Percentiles rank a stretch among this genome's conserved stretches.
Evolutionary conservation across 2,329 filamentous ascomycete genomes (phyloP).

Genomic region (Penicillium sp.): DNA sequence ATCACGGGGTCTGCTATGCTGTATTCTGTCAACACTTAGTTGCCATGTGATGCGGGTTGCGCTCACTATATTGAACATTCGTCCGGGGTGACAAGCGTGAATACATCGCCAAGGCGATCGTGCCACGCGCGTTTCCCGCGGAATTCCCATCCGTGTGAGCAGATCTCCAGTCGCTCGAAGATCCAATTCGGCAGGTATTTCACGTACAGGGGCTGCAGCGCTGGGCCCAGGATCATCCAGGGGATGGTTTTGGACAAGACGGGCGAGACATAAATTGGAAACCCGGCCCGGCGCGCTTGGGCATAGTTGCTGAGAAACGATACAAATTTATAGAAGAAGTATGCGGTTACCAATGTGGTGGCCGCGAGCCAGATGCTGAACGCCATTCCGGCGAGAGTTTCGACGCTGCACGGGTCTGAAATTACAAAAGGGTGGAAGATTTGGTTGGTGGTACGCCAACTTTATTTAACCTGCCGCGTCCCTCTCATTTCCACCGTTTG

Average conservation of each 20-base stretch:
- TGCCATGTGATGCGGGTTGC: not conserved
- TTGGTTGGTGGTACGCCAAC: not conserved
- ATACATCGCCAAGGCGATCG: conserved; percentile 34
- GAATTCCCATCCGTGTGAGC: conserved; percentile 42
- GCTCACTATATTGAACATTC: conserved; percentile 17
- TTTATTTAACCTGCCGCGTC: not conserved
- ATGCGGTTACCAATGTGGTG: not conserved
- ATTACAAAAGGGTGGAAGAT: too few relatives aligned
- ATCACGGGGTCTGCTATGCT: conserved; percentile 36
- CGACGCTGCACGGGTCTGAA: too few relatives aligned
- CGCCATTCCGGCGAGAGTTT: not conserved
- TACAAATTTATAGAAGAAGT: not conserved
- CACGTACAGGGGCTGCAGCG: conserved; percentile 26
- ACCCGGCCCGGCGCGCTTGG: conserved; percentile 30
- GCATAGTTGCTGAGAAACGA: conserved; percentile 21
- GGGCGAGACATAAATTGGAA: conserved; percentile 32
- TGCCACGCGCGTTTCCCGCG: conserved; percentile 30
- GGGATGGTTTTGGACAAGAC: conserved; percentile 26
- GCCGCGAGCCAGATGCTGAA: not conserved
- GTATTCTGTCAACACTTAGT: not conserved
- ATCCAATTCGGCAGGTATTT: conserved; percentile 33
- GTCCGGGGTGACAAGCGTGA: conserved; percentile 36
- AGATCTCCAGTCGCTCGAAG: conserved; percentile 31
- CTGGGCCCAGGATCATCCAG: conserved; percentile 35
- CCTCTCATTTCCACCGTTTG: too few relatives aligned